Percentiles rank a stretch among this genome's conserved stretches.
These are phyloP conservation scores for Paraphaeosphaeria sporulosa DNA, from an alignment of 2,329 filamentous ascomycete species.

Conservation along the genomic window DNA sequence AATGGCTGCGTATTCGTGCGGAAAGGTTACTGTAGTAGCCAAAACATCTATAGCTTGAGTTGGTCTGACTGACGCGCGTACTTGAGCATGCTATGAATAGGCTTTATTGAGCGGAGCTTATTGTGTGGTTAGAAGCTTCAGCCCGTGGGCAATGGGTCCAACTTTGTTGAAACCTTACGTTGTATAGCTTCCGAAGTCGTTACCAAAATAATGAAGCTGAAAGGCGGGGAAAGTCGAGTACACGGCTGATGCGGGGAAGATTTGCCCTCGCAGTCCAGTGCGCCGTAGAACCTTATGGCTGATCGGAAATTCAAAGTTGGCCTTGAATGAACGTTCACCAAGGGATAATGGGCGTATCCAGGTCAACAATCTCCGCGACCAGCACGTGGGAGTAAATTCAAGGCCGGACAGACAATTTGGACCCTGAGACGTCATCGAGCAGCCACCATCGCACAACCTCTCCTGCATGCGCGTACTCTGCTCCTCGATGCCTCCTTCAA, in stretches of 20 bases:
- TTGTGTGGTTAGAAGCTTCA: background rate
- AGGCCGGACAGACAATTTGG: background rate
- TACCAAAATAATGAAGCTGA: too few species aligned
- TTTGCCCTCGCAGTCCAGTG: background rate
- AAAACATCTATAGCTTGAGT: too few species aligned
- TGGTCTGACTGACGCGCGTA: too few species aligned
- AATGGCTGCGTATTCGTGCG: background rate
- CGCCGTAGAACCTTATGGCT: background rate
- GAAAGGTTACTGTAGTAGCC: background rate
- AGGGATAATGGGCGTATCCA: background rate
- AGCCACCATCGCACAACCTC: background rate
- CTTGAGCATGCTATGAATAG: too few species aligned
- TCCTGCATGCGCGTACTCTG: background rate
- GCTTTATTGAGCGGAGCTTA: background rate
- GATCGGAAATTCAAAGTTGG: background rate
- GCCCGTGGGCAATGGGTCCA: background rate
- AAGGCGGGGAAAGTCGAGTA: background rate
- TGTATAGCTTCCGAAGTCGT: background rate
- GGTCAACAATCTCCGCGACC: background rate
- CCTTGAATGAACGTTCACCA: background rate
- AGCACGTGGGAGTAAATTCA: background rate
- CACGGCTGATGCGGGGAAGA: background rate
- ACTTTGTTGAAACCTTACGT: background rate
- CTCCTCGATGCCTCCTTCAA: slow-evolving; percentile 1
- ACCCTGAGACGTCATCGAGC: slow-evolving; percentile 9